A percentile compares a stretch with the other conserved stretches of the same genome.
These are phyloP conservation scores for Pichia exigua DNA, from an alignment of 805 yeast species.

Conservation along the genomic window DNA sequence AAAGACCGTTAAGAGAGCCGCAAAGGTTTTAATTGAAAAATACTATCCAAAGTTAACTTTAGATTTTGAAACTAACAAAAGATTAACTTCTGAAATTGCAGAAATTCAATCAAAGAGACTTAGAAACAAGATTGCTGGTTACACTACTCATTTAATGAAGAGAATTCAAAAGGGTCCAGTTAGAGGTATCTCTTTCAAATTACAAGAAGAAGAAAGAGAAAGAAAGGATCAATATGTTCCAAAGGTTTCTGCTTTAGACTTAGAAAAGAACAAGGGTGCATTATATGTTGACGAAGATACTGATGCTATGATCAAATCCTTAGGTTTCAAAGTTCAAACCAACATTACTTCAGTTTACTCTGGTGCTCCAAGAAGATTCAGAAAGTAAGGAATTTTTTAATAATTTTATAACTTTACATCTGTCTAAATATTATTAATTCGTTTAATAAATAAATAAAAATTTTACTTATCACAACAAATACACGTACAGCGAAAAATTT, in stretches of 20 bases:
- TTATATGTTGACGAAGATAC: constrained; percentile 97
- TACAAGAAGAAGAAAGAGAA: constrained; percentile 99
- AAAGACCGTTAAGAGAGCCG: constrained; percentile 99
- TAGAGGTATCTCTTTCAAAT: constrained; percentile 99
- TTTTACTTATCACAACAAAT: background rate
- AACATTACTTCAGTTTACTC: constrained; percentile 81
- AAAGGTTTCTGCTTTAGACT: constrained; percentile 99
- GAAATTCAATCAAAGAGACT: constrained; percentile 98
- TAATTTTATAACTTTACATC: background rate
- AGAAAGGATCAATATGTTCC: constrained; percentile 99
- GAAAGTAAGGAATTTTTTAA: constrained; percentile 51
- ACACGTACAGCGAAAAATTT: background rate
- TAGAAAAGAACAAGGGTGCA: constrained; percentile 91
- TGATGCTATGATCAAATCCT: constrained; percentile 85
- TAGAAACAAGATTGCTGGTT: constrained; percentile 99
- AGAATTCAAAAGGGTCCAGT: constrained; percentile 99
- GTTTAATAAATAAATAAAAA: background rate
- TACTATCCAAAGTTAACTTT: constrained; percentile 99
- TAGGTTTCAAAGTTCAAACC: constrained; percentile 86
- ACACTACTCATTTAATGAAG: constrained; percentile 99
- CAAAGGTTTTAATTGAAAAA: constrained; percentile 98
- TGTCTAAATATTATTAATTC: constrained; percentile 6
- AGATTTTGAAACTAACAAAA: constrained; percentile 99
- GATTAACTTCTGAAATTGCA: constrained; percentile 97
- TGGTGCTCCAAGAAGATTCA: constrained; percentile 79